Base-by-base conservation (phyloP, 106 monocot genomes). In the Apostasia shenzhenica region DNA sequence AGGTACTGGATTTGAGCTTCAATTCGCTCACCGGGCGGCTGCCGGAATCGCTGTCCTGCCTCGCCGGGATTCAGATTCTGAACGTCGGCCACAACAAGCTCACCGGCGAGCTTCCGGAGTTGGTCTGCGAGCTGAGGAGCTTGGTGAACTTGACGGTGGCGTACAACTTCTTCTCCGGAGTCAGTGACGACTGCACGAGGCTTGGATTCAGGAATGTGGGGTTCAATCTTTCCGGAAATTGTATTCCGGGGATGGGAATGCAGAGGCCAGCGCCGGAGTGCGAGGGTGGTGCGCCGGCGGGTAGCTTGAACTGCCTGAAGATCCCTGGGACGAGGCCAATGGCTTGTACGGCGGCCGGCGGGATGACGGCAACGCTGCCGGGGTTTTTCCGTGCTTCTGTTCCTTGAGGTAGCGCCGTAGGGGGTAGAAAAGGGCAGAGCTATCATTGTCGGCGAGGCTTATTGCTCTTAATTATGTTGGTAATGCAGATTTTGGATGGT, bases 1-100 rank as follows among this genome's bases (percentile, higher is more conserved):
- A 94, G 72, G 94, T 94, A 1, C 59, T 94, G 6, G 94, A 94
- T 56, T 63, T 94, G 44, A 94, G 94, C 90, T 85, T 76, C 79
- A 94, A 94, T 67, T 78, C 90, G 4, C 79, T 94, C 62, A 45
- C 66, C 1, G 90, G 94, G 0, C 84, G 81, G n/a, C 55, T 94
- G 6, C 94, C 94, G 0, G 45, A 45, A 6, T 67, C 94, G 2
- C 58, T 94, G 7, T 94, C 94, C 4, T 90, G 85, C 75, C 75
- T 94, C 9, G 49, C 79, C 1, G 84, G 80, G 11, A 77, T 94
- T 7, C 80, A 94, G 63, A 84, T 94, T 40, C 59, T 94, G n/a
- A 94, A 94, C 80, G 48, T 94, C 2, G 94, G 74, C 3, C 90
- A 94, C 58, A 94, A 94, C 80, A 73, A 85, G 65, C 72, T 94